Conservation (phyloP, 495 filamentous ascomycete genomes). For the Hyaloscypha variabilis region DNA sequence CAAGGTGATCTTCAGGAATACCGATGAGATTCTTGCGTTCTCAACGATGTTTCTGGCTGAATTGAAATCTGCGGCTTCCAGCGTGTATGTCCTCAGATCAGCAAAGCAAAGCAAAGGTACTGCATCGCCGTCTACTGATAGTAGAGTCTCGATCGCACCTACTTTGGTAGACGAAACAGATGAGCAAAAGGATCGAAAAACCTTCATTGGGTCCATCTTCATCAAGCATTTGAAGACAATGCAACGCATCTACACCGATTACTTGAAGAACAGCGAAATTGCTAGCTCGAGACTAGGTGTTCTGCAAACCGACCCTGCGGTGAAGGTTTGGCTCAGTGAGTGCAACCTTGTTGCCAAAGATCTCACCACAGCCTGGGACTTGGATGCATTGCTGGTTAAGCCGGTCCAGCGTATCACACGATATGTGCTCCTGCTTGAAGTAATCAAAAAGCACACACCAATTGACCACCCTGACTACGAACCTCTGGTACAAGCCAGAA, state of each 20-base stretch:
- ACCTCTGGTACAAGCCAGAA: slow-evolving; percentile 62
- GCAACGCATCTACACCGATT: slow-evolving; percentile 84
- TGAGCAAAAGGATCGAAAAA: slow-evolving; percentile 74
- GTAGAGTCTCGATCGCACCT: slow-evolving; percentile 24
- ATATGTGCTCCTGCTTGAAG: slow-evolving; percentile 81
- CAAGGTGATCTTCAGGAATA: slow-evolving; percentile 87
- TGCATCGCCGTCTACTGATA: slow-evolving; percentile 4
- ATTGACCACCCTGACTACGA: slow-evolving; percentile 79
- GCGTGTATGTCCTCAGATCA: slow-evolving; percentile 63
- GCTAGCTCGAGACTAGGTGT: slow-evolving; percentile 77
- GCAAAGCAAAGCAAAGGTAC: slow-evolving; percentile 3
- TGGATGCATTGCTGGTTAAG: slow-evolving; percentile 93
- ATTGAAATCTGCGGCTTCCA: slow-evolving; percentile 73
- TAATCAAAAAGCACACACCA: slow-evolving; percentile 78
- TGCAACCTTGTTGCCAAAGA: slow-evolving; percentile 87
- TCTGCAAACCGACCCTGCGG: slow-evolving; percentile 71
- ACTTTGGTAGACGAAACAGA: slow-evolving; percentile 48
- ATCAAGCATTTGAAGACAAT: slow-evolving; percentile 70
- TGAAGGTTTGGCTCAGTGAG: slow-evolving; percentile 89
- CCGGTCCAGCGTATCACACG: slow-evolving; percentile 91
- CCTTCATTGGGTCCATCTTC: slow-evolving; percentile 80
- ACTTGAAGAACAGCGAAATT: slow-evolving; percentile 81
- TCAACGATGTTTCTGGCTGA: slow-evolving; percentile 75
- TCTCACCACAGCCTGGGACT: slow-evolving; percentile 87
- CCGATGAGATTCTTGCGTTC: slow-evolving; percentile 82